Base-by-base conservation (phyloP, 2,329 filamentous ascomycete genomes). In the Colletotrichum agaves region DNA sequence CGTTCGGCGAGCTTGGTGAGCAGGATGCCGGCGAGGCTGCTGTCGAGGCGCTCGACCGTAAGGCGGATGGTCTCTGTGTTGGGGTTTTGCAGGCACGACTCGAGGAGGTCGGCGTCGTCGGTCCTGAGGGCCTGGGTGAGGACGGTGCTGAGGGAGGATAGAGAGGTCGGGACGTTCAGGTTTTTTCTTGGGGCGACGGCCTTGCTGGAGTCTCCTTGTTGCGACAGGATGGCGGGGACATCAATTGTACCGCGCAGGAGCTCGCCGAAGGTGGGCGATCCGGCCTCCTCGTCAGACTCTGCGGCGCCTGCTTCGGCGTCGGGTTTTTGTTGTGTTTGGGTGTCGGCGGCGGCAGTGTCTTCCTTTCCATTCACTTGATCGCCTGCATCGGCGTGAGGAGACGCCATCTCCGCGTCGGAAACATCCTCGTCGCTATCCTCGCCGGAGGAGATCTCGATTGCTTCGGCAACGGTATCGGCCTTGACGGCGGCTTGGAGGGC, bases 51-150 rank as follows among this genome's bases (percentile, higher is more conserved):
- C 79, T 97, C 93, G 73, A 99, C 93, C 43, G 96, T 99, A 73
- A 91, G 90, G 76, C 92, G 91, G 72, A 99, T 91, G 70, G 91
- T 94, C 70, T 86, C 83, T 50, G 90, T 80, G 76, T 98, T 93
- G 61, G 87, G 90, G 15, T 91, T 91, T 74, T 93, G 92, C 74
- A 99, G 88, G 80, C 95, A 98, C 0, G 93, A 94, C 83, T 98
- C 95, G 73, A 99, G 90, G 59, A 98, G 90, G 70, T 91, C 90
- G 70, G 88, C 87, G 81, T 99, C 96, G 80, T 98, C 96, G 69
- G 94, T 98, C 74, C 91, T 92, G 63, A 99, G 90, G 5, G 96
- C 93, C 79, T 98, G 95, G 13, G 94, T 90, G 67, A 99, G 90
- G n/a, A 98, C 93, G 5, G 93, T 97, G 53, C 92, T 91, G 57